Conservation (phyloP, 2,329 filamentous ascomycete genomes). For the Epicoccum nigrum region DNA sequence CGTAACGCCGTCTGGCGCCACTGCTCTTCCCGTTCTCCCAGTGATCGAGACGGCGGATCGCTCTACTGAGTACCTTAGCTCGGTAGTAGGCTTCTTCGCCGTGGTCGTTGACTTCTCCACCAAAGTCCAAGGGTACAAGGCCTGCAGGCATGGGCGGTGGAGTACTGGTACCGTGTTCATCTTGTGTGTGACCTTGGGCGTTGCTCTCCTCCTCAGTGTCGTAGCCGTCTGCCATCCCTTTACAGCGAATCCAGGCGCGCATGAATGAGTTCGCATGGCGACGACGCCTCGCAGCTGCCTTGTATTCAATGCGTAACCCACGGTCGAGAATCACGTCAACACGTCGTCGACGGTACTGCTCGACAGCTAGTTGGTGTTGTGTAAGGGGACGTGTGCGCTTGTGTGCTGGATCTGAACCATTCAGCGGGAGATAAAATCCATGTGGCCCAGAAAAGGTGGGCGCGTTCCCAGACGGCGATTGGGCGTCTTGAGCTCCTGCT, state of each 20-base stretch:
- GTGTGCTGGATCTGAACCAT: constrained; percentile 54
- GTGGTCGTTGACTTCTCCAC: constrained; percentile 70
- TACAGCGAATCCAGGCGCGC: constrained; percentile 69
- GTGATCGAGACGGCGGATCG: constrained; percentile 68
- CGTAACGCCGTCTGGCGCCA: constrained; percentile 10
- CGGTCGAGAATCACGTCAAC: constrained; percentile 83
- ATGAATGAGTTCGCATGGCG: constrained; percentile 70
- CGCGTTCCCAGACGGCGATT: constrained; percentile 40
- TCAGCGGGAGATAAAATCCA: constrained; percentile 57
- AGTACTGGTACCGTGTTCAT: constrained; percentile 36
- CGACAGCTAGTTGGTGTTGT: constrained; percentile 80
- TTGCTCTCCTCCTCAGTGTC: constrained; percentile 53
- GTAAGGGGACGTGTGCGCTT: constrained; percentile 75
- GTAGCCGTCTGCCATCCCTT: constrained; percentile 53
- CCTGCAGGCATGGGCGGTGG: constrained; percentile 55
- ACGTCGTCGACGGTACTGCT: constrained; percentile 76
- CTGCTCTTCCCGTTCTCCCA: constrained; percentile 63
- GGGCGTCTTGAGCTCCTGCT: constrained; percentile 38
- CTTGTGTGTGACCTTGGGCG: constrained; percentile 41
- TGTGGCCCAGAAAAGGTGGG: constrained; percentile 57
- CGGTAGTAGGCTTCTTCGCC: constrained; percentile 75
- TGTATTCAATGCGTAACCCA: constrained; percentile 71
- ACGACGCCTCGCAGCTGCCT: constrained; percentile 66
- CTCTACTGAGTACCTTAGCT: constrained; percentile 68
- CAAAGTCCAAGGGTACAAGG: constrained; percentile 62